phyloP scores from a whole-genome alignment of 169 alveolate species.

The Eimeria tenella region DNA sequence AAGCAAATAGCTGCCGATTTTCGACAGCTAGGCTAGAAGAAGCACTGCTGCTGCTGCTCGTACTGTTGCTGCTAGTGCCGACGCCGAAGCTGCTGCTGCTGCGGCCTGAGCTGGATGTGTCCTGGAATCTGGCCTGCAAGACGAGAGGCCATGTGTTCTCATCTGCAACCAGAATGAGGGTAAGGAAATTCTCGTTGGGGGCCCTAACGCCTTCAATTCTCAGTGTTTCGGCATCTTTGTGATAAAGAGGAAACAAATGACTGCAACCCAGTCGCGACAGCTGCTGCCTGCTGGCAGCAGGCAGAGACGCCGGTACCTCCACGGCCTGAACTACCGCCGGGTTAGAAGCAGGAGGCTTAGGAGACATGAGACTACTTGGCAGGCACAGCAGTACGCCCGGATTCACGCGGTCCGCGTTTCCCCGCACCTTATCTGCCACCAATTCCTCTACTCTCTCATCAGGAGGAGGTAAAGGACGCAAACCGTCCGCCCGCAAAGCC shows the following conservation, averaged over 20 bases:
- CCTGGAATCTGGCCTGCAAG: neutral
- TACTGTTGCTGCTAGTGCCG: neutral
- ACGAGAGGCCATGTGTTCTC: neutral
- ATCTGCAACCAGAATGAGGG: slow-evolving; percentile 34
- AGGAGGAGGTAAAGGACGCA: slow-evolving; percentile 44
- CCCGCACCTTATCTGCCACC: neutral
- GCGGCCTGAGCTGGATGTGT: neutral
- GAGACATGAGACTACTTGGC: neutral
- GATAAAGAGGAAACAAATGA: slow-evolving; percentile 19
- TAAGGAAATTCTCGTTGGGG: neutral
- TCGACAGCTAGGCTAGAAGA: neutral
- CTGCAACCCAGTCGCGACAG: slow-evolving; percentile 58
- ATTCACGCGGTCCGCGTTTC: neutral
- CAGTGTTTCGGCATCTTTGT: slow-evolving; percentile 47
- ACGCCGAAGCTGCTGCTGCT: slow-evolving; percentile 33
- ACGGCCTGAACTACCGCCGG: neutral
- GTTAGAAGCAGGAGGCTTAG: neutral
- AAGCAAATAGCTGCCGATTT: neutral
- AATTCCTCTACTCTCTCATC: neutral
- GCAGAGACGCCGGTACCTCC: neutral
- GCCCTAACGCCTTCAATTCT: slow-evolving; percentile 29
- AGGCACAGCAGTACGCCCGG: slow-evolving; percentile 27
- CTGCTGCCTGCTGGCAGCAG: neutral
- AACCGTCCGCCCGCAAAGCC: slow-evolving; percentile 27
- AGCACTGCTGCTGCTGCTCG: neutral